These are phyloP conservation scores for Ogataea kodamae DNA, from an alignment of 805 yeast species.

Conservation along the genomic window DNA sequence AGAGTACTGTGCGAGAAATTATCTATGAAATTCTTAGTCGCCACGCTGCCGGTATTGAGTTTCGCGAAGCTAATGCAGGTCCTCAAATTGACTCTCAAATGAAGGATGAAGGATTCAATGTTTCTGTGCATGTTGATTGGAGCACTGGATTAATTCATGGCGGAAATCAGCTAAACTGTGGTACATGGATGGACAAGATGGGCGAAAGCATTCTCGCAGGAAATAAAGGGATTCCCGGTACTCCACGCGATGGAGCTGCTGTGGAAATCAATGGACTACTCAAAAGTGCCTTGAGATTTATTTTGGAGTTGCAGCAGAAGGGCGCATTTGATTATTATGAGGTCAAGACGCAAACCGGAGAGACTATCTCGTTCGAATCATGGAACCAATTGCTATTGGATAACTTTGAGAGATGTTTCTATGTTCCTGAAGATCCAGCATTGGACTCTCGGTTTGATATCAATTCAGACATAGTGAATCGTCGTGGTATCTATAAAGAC, in stretches of 20 bases:
- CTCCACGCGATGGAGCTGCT: conserved; percentile 97
- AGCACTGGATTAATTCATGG: conserved; percentile 82
- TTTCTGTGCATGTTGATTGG: conserved; percentile 82
- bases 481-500: conserved; percentile 95
- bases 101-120: conserved; percentile 90
- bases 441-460: conserved; percentile 63
- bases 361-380: conserved; percentile 48
- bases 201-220: conserved; percentile 87
- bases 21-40: conserved; percentile 79
- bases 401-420: conserved; percentile 77
- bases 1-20: conserved; percentile 67
- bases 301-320: conserved; percentile 49
- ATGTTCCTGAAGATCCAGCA: conserved; percentile 60
- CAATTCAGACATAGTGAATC: conserved; percentile 63
- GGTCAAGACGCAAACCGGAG: conserved; percentile 60
- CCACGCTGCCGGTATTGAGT: conserved; percentile 84
- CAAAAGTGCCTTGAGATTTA: conserved; percentile 82
- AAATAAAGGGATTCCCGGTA: conserved; percentile 90
- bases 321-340: conserved; percentile 55
- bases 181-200: conserved; percentile 99
- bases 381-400: conserved; percentile 73
- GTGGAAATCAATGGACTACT: conserved; percentile 86
- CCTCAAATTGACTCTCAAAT: conserved; percentile 82
- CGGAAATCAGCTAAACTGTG: conserved; percentile 90
- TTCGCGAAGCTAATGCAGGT: conserved; percentile 95